Evolutionary conservation across 2,329 filamentous ascomycete species (phyloP).

Genomic region (Talaromyces verruculosus): DNA sequence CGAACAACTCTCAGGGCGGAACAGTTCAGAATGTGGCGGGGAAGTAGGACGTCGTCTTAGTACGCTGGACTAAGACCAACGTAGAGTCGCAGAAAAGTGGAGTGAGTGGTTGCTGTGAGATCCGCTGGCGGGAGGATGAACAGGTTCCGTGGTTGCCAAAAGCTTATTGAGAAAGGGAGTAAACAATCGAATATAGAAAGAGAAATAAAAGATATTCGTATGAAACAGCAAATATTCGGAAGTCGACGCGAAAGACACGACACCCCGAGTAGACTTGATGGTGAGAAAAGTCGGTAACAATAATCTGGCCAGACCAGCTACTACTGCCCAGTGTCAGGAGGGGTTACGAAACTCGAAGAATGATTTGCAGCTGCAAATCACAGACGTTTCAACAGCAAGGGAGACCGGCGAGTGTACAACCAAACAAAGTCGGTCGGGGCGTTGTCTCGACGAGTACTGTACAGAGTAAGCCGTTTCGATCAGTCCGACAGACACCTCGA

Average conservation of each 20-base stretch:
- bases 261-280: neutral
- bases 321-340: neutral
- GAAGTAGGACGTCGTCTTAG: conserved; percentile 11
- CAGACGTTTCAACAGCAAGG: neutral
- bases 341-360: conserved; percentile 1
- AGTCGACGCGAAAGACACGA: neutral
- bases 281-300: conserved; percentile 8
- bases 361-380: conserved; percentile 1
- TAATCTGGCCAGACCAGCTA: neutral
- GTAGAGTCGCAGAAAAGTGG: conserved; percentile 9
- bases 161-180: neutral
- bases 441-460: neutral
- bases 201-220: neutral
- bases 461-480: neutral
- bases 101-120: neutral
- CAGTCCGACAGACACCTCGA: neutral
- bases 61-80: conserved; percentile 10
- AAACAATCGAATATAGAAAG: neutral
- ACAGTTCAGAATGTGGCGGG: conserved; percentile 15
- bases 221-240: neutral
- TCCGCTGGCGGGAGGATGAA: conserved; percentile 6
- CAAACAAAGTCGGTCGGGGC: neutral
- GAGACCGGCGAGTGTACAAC: neutral
- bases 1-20: conserved; percentile 3
- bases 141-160: conserved; percentile 5